Evolutionary conservation across 345 rosid genomes (phyloP).

Genomic region (Schrenkiella parvula): DNA sequence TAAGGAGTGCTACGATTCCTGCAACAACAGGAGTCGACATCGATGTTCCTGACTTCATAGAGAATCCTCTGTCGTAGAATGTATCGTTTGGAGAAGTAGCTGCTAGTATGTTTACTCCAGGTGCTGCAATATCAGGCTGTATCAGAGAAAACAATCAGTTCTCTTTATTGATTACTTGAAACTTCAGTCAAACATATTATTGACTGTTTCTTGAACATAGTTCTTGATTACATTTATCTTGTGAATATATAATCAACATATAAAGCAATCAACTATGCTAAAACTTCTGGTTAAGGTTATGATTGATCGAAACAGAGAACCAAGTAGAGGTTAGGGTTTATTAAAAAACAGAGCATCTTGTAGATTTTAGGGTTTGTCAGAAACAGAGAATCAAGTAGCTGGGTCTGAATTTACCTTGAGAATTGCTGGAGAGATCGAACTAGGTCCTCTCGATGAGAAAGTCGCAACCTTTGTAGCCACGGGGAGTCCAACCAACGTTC

Average conservation of each 20-base stretch:
- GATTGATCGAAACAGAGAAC: not conserved
- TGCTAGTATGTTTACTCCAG: slow-evolving; percentile 69
- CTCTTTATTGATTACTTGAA: not conserved
- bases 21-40: slow-evolving; percentile 57
- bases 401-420: slow-evolving; percentile 39
- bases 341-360: not conserved
- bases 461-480: slow-evolving; percentile 51
- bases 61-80: slow-evolving; percentile 15
- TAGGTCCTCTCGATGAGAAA: slow-evolving; percentile 69
- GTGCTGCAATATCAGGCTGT: slow-evolving; percentile 78
- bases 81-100: slow-evolving; percentile 24
- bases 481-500: slow-evolving; percentile 35
- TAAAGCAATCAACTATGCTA: not conserved
- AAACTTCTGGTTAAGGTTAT: not conserved
- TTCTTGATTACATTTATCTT: not conserved
- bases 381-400: not conserved
- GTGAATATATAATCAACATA: not conserved
- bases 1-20: slow-evolving; percentile 54
- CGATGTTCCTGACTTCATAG: slow-evolving; percentile 53
- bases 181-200: not conserved
- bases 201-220: not conserved
- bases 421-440: slow-evolving; percentile 48
- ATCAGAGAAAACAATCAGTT: not conserved
- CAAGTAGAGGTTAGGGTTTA: not conserved
- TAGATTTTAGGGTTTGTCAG: not conserved